These are phyloP conservation scores for Psilocybe sp. DNA, from an alignment of 768 basidiomycete genomes.

Conservation along the genomic window DNA sequence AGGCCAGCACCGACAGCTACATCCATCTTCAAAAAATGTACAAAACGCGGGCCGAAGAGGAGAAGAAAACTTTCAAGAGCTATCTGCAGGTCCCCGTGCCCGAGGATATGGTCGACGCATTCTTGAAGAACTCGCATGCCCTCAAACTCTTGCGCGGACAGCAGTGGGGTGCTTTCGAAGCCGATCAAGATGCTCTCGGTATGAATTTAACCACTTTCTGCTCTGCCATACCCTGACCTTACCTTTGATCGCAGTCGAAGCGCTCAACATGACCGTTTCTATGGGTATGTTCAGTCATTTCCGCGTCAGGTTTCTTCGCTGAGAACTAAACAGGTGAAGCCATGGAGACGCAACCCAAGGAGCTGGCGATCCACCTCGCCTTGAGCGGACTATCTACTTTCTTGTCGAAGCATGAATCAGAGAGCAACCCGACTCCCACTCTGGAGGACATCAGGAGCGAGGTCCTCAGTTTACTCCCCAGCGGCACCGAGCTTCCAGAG, in stretches of 20 bases:
- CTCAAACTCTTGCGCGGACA: constrained; percentile 64
- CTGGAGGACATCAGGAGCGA: constrained; percentile 51
- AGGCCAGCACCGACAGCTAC: constrained; percentile 81
- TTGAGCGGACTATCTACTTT: constrained; percentile 56
- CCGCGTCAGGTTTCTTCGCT: too few relatives aligned
- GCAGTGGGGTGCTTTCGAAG: constrained; percentile 56
- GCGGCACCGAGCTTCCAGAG: constrained; percentile 47
- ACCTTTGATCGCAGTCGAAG: background rate
- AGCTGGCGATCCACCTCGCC: constrained; percentile 68
- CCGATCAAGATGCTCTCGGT: constrained; percentile 50
- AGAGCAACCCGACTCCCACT: constrained; percentile 32
- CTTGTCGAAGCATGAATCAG: constrained; percentile 23
- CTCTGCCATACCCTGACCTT: constrained; percentile 4
- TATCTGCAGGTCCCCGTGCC: constrained; percentile 45
- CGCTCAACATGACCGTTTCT: too few relatives aligned
- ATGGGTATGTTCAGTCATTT: too few relatives aligned
- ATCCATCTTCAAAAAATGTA: constrained; percentile 85
- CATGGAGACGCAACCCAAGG: constrained; percentile 43
- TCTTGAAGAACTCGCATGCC: constrained; percentile 80
- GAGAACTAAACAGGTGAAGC: constrained; percentile 33
- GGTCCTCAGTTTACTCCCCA: constrained; percentile 49
- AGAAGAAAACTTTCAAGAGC: constrained; percentile 56
- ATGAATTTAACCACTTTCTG: constrained; percentile 11
- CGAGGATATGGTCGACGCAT: constrained; percentile 59
- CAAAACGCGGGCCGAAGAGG: constrained; percentile 70